Conservation (phyloP, 75 land plant genomes). For the Chamaecyparis obtusa region DNA sequence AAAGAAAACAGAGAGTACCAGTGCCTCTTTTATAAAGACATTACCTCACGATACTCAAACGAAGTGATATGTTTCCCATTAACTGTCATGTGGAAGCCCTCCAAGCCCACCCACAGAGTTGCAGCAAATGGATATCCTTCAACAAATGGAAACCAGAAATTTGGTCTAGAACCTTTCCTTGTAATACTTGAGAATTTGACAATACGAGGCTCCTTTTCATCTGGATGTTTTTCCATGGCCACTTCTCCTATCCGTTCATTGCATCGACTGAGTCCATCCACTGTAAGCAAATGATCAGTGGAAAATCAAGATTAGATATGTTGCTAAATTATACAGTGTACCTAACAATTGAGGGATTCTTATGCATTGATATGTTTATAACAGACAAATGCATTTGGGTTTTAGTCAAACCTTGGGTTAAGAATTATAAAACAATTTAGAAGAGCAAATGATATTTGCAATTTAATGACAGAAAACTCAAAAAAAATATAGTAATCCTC, state of each 20-base stretch:
- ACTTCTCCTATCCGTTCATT: conserved; percentile 49
- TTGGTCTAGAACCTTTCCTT: conserved; percentile 23
- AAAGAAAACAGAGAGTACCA: background rate
- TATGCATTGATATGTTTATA: background rate
- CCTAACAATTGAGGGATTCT: background rate
- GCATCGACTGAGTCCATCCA: conserved; percentile 75
- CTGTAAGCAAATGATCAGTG: conserved; percentile 28
- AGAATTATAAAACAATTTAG: too few species aligned
- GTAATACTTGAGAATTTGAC: conserved; percentile 3
- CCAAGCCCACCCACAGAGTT: conserved; percentile 78
- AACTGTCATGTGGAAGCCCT: conserved; percentile 93
- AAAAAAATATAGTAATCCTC: background rate
- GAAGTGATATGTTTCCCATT: conserved; percentile 92
- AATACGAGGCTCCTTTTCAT: conserved; percentile 4
- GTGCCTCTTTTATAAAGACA: background rate
- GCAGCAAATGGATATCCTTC: conserved; percentile 78
- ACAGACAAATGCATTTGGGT: background rate
- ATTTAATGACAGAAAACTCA: background rate
- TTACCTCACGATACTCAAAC: conserved; percentile 82
- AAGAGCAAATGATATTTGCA: background rate
- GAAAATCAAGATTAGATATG: background rate
- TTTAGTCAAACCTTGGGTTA: background rate
- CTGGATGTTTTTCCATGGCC: conserved; percentile 21
- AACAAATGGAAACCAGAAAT: conserved; percentile 67
- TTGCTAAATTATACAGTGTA: background rate